Evolutionary conservation across 129 eudicot genomes (phyloP).

Genomic region (Flaveria robusta): DNA sequence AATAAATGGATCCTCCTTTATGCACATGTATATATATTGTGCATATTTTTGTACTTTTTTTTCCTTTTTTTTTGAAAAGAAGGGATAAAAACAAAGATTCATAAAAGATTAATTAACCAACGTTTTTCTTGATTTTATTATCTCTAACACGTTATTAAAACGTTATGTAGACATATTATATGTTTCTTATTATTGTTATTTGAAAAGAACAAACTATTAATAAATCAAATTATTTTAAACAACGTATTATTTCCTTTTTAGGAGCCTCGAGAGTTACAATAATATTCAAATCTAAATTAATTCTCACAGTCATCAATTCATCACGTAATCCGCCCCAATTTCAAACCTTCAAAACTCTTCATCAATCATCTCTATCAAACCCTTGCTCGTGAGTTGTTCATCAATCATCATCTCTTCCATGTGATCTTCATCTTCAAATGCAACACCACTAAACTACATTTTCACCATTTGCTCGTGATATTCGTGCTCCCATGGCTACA

Average conservation of each 20-base stretch:
- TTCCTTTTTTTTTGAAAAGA: no score
- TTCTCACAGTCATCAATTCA: slow-evolving; percentile 12
- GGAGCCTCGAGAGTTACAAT: slow-evolving; percentile 15
- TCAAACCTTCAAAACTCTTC: slow-evolving; percentile 23
- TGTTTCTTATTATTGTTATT: no score
- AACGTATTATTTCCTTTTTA: neutral
- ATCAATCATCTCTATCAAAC: slow-evolving; percentile 8
- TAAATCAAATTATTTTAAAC: neutral
- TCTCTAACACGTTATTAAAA: no score
- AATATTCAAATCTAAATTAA: slow-evolving; percentile 22
- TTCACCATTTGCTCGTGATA: neutral
- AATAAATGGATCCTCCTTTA: no score
- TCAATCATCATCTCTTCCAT: neutral
- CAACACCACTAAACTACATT: neutral
- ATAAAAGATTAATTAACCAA: no score
- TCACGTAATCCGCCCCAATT: slow-evolving; percentile 38
- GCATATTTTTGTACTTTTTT: no score
- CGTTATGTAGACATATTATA: no score
- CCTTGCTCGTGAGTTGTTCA: slow-evolving; percentile 16
- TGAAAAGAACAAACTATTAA: no score
- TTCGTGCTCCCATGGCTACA: slow-evolving; percentile 61
- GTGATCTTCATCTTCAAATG: slow-evolving; percentile 1
- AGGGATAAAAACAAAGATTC: no score
- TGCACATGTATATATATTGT: no score
- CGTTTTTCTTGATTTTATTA: no score